Percentiles rank a stretch among this genome's conserved stretches.
Conservation (phyloP, 1,139 yeast species). For the Candida sp. region DNA sequence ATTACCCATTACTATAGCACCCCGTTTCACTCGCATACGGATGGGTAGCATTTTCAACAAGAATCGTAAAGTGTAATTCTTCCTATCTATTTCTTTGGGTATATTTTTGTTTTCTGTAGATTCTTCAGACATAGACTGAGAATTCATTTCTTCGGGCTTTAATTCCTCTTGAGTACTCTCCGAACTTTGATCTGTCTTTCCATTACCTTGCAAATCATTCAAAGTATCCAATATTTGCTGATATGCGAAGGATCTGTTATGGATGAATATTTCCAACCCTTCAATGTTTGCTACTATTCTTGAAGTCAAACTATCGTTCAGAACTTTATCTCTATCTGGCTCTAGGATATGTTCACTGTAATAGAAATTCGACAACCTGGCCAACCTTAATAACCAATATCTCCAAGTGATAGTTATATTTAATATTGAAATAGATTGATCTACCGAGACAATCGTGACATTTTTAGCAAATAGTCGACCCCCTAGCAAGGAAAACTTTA, state of each 20-base stretch:
- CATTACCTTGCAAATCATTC: slow-evolving; percentile 12
- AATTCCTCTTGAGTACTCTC: background rate
- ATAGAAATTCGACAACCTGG: slow-evolving; percentile 44
- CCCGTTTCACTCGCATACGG: slow-evolving; percentile 54
- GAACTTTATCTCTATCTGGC: slow-evolving; percentile 12
- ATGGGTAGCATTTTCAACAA: slow-evolving; percentile 54
- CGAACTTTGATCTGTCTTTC: slow-evolving; percentile 6
- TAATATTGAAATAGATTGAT: slow-evolving; percentile 66
- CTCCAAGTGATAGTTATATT: slow-evolving; percentile 84
- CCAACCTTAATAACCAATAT: slow-evolving; percentile 67
- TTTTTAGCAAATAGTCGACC: slow-evolving; percentile 82
- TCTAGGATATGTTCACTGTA: slow-evolving; percentile 22
- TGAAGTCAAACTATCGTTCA: slow-evolving; percentile 52
- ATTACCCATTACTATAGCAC: slow-evolving; percentile 80
- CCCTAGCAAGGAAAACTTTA: slow-evolving; percentile 73
- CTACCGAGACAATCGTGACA: slow-evolving; percentile 63
- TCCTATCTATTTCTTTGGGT: background rate
- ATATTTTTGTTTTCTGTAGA: slow-evolving; percentile 4
- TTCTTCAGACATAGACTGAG: slow-evolving; percentile 8
- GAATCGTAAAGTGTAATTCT: slow-evolving; percentile 9
- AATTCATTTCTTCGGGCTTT: slow-evolving; percentile 6
- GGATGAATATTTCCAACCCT: slow-evolving; percentile 80
- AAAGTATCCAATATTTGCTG: slow-evolving; percentile 56
- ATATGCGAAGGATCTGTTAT: slow-evolving; percentile 76
- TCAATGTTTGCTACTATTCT: slow-evolving; percentile 58